These are phyloP conservation scores for Saccharomycopsis babjevae DNA, from an alignment of 805 yeast species.

Conservation along the genomic window DNA sequence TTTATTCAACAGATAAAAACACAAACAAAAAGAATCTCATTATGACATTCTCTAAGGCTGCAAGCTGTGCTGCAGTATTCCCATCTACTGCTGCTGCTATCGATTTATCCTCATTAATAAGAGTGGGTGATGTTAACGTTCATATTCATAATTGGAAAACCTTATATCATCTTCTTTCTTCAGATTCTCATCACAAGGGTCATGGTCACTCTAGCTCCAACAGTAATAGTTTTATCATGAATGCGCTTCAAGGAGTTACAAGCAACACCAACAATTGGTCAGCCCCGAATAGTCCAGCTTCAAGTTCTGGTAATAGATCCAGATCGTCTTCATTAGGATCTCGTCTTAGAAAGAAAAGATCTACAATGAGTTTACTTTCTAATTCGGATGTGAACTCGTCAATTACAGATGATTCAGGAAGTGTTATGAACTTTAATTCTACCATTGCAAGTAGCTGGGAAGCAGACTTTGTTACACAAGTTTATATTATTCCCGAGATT, in stretches of 20 bases:
- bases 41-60: slow-evolving; percentile 36
- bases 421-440: slow-evolving; percentile 5
- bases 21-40: slow-evolving; percentile 39
- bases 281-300: neutral
- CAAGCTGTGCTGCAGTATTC: slow-evolving; percentile 43
- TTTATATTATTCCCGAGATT: slow-evolving; percentile 56
- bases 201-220: neutral
- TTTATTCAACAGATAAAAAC: slow-evolving; percentile 40
- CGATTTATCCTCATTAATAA: slow-evolving; percentile 46
- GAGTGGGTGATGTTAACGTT: slow-evolving; percentile 44
- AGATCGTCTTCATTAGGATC: slow-evolving; percentile 18
- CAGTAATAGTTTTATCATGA: neutral
- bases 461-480: slow-evolving; percentile 12
- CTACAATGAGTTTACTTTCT: slow-evolving; percentile 10
- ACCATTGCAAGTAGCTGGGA: slow-evolving; percentile 10
- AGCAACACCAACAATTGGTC: neutral
- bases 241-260: neutral
- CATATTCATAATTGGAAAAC: slow-evolving; percentile 25
- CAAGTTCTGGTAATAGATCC: slow-evolving; percentile 9
- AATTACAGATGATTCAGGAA: slow-evolving; percentile 8
- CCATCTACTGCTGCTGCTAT: slow-evolving; percentile 50
- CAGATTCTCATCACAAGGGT: neutral
- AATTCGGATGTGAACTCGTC: slow-evolving; percentile 3
- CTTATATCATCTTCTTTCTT: neutral
- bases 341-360: slow-evolving; percentile 8